These are phyloP conservation scores for Hibiscus mutabilis DNA, from an alignment of 345 rosid genomes.

Conservation along the genomic window DNA sequence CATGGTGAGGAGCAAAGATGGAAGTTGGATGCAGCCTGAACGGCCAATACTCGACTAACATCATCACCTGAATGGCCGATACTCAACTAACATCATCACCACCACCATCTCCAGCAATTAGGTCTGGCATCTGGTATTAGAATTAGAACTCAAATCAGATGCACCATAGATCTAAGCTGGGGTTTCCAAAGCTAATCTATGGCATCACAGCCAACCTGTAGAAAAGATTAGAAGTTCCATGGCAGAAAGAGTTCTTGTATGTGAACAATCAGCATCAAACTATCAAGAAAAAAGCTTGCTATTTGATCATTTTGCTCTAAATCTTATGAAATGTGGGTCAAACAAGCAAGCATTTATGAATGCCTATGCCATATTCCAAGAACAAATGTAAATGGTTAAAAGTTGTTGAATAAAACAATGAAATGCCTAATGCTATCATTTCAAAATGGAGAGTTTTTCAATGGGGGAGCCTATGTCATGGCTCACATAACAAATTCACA, in stretches of 20 bases:
- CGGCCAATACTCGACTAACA: slow-evolving; percentile 52
- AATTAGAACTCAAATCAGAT: neutral
- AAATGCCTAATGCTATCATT: neutral
- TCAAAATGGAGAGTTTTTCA: neutral
- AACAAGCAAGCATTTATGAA: neutral
- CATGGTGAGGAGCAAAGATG: slow-evolving; percentile 53
- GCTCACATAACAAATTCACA: slow-evolving; percentile 2
- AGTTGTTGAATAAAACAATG: neutral
- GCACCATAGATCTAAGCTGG: too few relatives aligned
- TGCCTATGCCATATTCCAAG: neutral
- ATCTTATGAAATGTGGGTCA: neutral
- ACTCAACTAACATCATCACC: slow-evolving; percentile 45
- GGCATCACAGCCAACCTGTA: neutral
- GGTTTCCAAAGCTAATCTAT: neutral
- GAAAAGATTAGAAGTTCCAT: neutral
- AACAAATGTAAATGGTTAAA: too few relatives aligned
- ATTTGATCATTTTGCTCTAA: neutral
- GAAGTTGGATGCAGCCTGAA: slow-evolving; percentile 78
- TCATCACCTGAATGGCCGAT: slow-evolving; percentile 39
- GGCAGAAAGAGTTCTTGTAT: too few relatives aligned
- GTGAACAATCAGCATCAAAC: neutral
- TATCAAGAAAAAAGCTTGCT: neutral
- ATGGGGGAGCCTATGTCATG: neutral
- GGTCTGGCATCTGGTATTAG: slow-evolving; percentile 22
- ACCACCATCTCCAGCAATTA: slow-evolving; percentile 38